phyloP scores from a whole-genome alignment of 1,284 basidiomycete species.

The Earliella scabrosa region DNA sequence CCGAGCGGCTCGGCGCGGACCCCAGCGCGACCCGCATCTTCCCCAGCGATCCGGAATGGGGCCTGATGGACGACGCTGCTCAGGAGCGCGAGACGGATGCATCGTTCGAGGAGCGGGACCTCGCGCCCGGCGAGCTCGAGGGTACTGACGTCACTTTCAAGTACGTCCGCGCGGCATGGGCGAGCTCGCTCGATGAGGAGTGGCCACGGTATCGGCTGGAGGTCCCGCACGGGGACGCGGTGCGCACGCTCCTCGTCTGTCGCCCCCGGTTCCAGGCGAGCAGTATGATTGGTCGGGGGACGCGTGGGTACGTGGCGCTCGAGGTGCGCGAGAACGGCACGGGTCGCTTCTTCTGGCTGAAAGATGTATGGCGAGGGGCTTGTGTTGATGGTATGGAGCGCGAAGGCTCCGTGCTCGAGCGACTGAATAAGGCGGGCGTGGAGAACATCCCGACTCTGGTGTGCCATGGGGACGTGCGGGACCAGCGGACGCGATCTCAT shows the following conservation, averaged over 20 bases:
- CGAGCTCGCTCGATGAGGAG: background rate
- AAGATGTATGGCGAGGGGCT: conserved; percentile 3
- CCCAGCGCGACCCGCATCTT: conserved; percentile 7
- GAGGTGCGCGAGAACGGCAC: background rate
- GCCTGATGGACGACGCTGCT: conserved; percentile 9
- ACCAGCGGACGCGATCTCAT: background rate
- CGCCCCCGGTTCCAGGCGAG: background rate
- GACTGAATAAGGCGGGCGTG: background rate
- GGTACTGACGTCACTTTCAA: background rate
- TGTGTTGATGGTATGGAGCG: background rate
- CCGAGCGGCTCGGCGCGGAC: conserved; percentile 12
- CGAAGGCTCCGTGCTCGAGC: background rate
- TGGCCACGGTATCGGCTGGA: conserved; percentile 14
- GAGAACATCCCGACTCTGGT: background rate
- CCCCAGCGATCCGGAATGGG: background rate
- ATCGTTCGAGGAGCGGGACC: background rate
- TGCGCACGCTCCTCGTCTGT: conserved; percentile 2
- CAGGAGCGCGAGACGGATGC: background rate
- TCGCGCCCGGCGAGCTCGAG: background rate
- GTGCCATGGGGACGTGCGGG: conserved; percentile 1
- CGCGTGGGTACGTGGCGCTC: conserved; percentile 3
- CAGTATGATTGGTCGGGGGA: conserved; percentile 3
- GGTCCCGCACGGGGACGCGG: conserved; percentile 1
- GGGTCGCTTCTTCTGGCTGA: background rate
- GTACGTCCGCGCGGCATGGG: conserved; percentile 9